Conservation (phyloP, 768 basidiomycete genomes). For the Candolleomyces eurysporus region DNA sequence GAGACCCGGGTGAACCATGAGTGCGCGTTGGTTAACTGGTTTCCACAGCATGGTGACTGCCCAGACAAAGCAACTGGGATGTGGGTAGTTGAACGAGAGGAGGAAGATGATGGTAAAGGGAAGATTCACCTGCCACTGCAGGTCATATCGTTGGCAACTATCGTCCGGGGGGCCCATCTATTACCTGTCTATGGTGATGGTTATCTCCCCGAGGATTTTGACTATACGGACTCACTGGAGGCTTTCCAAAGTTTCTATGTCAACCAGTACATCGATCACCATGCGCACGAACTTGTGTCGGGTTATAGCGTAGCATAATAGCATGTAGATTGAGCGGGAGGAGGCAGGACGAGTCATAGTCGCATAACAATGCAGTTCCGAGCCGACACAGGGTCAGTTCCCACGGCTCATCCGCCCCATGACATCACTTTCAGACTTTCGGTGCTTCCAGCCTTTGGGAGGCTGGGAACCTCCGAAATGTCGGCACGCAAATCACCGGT, state of each 20-base stretch:
- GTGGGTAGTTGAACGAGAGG: conserved; percentile 27
- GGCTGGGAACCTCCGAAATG: too few species aligned
- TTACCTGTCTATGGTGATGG: conserved; percentile 19
- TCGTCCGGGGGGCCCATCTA: neutral
- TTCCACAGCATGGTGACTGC: conserved; percentile 7
- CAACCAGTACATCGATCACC: conserved; percentile 27
- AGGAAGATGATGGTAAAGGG: neutral
- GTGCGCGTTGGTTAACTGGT: conserved; percentile 31
- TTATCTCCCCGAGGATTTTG: conserved; percentile 16
- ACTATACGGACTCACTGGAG: conserved; percentile 20
- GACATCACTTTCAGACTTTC: too few species aligned
- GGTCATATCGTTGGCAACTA: conserved; percentile 14
- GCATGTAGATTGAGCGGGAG: too few species aligned
- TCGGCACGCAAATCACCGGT: too few species aligned
- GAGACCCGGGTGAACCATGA: neutral
- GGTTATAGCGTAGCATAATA: neutral
- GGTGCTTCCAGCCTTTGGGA: too few species aligned
- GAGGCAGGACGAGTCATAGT: too few species aligned
- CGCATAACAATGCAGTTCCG: too few species aligned
- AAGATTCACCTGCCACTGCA: conserved; percentile 9
- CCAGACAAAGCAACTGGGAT: conserved; percentile 27
- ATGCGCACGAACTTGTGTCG: conserved; percentile 17
- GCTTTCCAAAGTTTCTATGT: conserved; percentile 23
- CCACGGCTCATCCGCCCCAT: too few species aligned
- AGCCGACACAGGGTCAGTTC: too few species aligned